These are phyloP conservation scores for Microthlaspi erraticum DNA, from an alignment of 345 rosid species.

Conservation along the genomic window DNA sequence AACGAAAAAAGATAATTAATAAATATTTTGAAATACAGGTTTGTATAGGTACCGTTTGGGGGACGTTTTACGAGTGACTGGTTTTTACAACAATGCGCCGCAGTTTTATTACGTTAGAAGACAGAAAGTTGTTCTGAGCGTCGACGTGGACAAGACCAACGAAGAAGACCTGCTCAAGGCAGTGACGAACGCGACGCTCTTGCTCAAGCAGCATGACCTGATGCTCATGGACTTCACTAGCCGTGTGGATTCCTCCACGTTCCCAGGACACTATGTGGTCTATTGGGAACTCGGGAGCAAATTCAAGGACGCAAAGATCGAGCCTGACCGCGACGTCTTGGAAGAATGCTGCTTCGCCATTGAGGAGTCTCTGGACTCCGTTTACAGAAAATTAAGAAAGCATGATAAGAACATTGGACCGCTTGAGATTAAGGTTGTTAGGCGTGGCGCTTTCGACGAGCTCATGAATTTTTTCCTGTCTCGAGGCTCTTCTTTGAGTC, in stretches of 20 bases:
- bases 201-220: constrained; percentile 62
- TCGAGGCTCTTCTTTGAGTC: constrained; percentile 86
- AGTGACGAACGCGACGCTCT: constrained; percentile 58
- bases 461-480: constrained; percentile 78
- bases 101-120: constrained; percentile 72
- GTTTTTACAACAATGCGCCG: constrained; percentile 78
- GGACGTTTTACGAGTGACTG: constrained; percentile 74
- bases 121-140: constrained; percentile 76
- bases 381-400: constrained; percentile 69
- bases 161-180: constrained; percentile 87
- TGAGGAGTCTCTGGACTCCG: constrained; percentile 80
- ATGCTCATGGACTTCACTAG: constrained; percentile 83
- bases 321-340: constrained; percentile 50
- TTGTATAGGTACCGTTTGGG: constrained; percentile 80
- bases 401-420: constrained; percentile 76
- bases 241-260: constrained; percentile 65
- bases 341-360: constrained; percentile 72
- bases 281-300: constrained; percentile 72
- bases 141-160: constrained; percentile 84
- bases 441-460: constrained; percentile 67
- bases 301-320: constrained; percentile 35
- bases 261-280: constrained; percentile 89
- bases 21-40: constrained; percentile 47
- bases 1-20: too few species aligned
- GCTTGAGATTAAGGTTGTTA: constrained; percentile 79